These are phyloP conservation scores for Crucibulum laeve DNA, from an alignment of 768 basidiomycete species.

Conservation along the genomic window DNA sequence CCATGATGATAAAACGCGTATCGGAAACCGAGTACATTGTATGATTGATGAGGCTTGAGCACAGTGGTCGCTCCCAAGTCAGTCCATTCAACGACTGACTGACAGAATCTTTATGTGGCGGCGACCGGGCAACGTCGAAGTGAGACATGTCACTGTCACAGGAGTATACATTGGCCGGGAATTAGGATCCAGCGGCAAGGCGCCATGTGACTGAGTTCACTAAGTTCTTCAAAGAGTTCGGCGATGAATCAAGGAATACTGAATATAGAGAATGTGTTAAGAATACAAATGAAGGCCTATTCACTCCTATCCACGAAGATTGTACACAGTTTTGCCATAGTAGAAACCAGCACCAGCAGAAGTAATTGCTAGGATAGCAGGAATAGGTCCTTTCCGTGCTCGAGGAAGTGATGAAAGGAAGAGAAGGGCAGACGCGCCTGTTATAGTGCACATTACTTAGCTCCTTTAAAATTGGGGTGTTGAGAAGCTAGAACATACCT, in stretches of 20 bases:
- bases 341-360: conserved; percentile 60
- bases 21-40: too few species aligned
- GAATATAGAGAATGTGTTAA: neutral
- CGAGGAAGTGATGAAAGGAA: conserved; percentile 74
- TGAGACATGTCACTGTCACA: too few species aligned
- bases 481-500: conserved; percentile 34
- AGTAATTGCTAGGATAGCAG: conserved; percentile 55
- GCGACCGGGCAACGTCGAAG: too few species aligned
- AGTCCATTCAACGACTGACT: too few species aligned
- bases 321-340: conserved; percentile 60
- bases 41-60: too few species aligned
- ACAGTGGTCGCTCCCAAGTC: too few species aligned
- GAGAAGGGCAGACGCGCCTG: conserved; percentile 75
- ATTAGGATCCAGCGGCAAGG: too few species aligned
- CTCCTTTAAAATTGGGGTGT: neutral
- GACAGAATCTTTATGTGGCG: too few species aligned
- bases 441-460: neutral
- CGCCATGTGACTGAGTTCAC: neutral
- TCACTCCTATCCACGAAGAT: conserved; percentile 22
- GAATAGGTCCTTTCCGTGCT: conserved; percentile 70
- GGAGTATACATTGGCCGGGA: too few species aligned
- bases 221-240: too few species aligned
- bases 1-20: too few species aligned
- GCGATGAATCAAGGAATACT: neutral
- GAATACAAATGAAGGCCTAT: neutral